Evolutionary conservation across 371 early-diverging fungal species (phyloP).

Genomic region (Syncephalastrum contaminatum): DNA sequence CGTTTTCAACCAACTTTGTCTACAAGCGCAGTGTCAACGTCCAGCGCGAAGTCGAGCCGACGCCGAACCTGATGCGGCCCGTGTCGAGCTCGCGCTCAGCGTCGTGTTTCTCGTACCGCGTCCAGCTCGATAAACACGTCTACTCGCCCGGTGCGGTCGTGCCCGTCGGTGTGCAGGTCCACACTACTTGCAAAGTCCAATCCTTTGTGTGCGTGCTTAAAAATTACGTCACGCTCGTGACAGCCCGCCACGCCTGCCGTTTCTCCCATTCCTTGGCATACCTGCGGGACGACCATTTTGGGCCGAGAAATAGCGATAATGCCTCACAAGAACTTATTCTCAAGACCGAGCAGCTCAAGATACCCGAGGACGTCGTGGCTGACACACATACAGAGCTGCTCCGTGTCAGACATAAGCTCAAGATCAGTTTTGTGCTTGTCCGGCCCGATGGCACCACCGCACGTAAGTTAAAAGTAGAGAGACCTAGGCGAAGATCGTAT

Average conservation of each 20-base stretch:
- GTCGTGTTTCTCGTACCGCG: conserved; percentile 12
- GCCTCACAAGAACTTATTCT: neutral
- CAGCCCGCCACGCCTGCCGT: conserved; percentile 15
- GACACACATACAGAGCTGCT: conserved; percentile 29
- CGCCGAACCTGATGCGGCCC: neutral
- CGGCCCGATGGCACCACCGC: conserved; percentile 33
- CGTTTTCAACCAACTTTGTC: conserved; percentile 29
- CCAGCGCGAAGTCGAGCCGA: neutral
- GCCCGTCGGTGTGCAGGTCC: conserved; percentile 5
- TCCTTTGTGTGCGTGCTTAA: conserved; percentile 29
- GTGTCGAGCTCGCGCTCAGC: conserved; percentile 6
- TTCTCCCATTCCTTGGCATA: conserved; percentile 18
- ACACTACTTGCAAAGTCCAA: conserved; percentile 16
- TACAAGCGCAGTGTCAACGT: conserved; percentile 21
- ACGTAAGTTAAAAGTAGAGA: conserved; percentile 17
- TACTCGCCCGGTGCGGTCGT: conserved; percentile 22
- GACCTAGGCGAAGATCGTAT: too few relatives aligned
- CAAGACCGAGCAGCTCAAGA: conserved; percentile 27
- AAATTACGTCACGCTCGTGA: conserved; percentile 22
- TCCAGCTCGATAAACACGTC: conserved; percentile 21
- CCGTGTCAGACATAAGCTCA: conserved; percentile 36
- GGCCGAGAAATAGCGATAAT: neutral
- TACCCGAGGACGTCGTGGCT: conserved; percentile 17
- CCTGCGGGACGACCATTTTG: conserved; percentile 30
- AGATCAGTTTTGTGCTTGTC: conserved; percentile 28